A percentile compares a stretch with the other conserved stretches of the same genome.
Evolutionary conservation across 352 stramenopile genomes (phyloP).

Genomic region (Bremia lactucae): DNA sequence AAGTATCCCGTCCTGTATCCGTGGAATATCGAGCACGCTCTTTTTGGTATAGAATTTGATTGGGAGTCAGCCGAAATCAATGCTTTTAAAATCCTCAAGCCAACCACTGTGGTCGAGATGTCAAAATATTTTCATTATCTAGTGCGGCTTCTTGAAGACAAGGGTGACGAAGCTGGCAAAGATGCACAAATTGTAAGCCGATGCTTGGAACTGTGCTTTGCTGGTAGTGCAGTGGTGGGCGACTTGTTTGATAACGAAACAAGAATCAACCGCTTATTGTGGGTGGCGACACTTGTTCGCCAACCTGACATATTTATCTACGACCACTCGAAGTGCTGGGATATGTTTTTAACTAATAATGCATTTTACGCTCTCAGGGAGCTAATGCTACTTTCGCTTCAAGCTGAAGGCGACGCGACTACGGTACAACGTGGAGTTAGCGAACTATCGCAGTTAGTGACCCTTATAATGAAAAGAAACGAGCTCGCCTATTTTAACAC

Average conservation of each 20-base stretch:
- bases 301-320: conserved; percentile 38
- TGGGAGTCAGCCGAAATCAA: conserved; percentile 19
- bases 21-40: conserved; percentile 71
- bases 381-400: conserved; percentile 34
- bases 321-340: conserved; percentile 45
- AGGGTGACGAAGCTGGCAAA: conserved; percentile 28
- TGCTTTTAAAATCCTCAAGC: conserved; percentile 20
- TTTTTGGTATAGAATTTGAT: conserved; percentile 51
- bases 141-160: conserved; percentile 47
- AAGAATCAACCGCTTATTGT: conserved; percentile 17
- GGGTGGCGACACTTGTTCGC: conserved; percentile 37
- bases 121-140: conserved; percentile 67
- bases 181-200: conserved; percentile 42
- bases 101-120: conserved; percentile 35
- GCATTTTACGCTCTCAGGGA: conserved; percentile 37
- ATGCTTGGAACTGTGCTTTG: conserved; percentile 58
- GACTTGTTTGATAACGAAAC: conserved; percentile 42
- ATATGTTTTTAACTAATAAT: conserved; percentile 42
- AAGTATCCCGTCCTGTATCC: conserved; percentile 63
- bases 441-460: conserved; percentile 37
- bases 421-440: conserved; percentile 15
- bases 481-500: conserved; percentile 29
- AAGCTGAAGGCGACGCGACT: conserved; percentile 1
- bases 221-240: conserved; percentile 25
- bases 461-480: conserved; percentile 30